Conservation (phyloP, 1,139 yeast genomes). For the Hemisphaericaspora subhashii region DNA sequence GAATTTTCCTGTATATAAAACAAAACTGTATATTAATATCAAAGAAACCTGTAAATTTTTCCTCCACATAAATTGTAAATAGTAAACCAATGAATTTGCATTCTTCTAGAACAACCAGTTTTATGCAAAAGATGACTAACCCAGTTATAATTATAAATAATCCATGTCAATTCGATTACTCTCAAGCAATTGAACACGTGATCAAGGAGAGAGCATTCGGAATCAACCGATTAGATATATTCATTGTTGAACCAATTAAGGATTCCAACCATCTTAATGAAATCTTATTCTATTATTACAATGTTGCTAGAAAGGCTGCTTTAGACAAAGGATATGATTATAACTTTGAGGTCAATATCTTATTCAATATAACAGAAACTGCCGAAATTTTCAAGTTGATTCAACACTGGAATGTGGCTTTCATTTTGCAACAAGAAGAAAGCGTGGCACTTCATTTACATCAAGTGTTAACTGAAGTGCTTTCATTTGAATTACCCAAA, state of each 20-base stretch:
- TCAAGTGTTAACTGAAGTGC: not conserved
- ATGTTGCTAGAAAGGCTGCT: slow-evolving; percentile 23
- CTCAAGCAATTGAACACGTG: slow-evolving; percentile 20
- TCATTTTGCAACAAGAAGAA: slow-evolving; percentile 7
- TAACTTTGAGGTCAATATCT: slow-evolving; percentile 32
- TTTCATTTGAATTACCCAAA: not conserved
- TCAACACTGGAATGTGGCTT: slow-evolving; percentile 5
- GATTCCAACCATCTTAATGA: slow-evolving; percentile 24
- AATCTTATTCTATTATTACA: slow-evolving; percentile 29
- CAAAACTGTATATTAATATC: not conserved
- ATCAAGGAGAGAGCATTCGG: slow-evolving; percentile 11
- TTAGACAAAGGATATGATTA: slow-evolving; percentile 23
- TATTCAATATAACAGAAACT: slow-evolving; percentile 22
- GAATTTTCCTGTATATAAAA: not conserved
- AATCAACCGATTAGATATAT: slow-evolving; percentile 23
- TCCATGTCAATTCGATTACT: slow-evolving; percentile 27
- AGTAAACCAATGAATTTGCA: not conserved
- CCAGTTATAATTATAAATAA: slow-evolving; percentile 26
- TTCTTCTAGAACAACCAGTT: not conserved
- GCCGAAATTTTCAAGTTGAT: slow-evolving; percentile 1
- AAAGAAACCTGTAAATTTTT: not conserved
- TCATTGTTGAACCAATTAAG: slow-evolving; percentile 20
- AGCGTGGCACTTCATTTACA: slow-evolving; percentile 1
- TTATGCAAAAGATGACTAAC: slow-evolving; percentile 7
- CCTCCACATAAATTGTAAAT: not conserved